These are phyloP conservation scores for Heteromeles arbutifolia DNA, from an alignment of 306 rosid genomes.

Conservation along the genomic window DNA sequence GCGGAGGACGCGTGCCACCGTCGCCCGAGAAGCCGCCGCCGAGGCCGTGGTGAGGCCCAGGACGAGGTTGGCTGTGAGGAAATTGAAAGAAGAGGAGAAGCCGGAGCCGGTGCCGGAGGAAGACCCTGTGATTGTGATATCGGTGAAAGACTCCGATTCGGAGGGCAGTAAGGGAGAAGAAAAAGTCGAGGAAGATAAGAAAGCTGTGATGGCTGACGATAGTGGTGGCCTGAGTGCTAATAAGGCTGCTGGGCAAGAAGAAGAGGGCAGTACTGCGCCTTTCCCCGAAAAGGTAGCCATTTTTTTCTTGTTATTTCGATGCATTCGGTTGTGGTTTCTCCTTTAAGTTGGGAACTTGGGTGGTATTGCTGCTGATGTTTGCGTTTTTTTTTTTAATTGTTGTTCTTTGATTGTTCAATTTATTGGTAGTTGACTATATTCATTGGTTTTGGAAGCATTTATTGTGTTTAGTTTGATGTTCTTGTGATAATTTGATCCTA, in stretches of 20 bases:
- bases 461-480: background rate
- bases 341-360: background rate
- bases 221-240: conserved; percentile 91
- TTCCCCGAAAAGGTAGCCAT: conserved; percentile 75
- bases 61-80: conserved; percentile 50
- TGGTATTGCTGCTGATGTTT: background rate
- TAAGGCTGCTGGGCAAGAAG: conserved; percentile 69
- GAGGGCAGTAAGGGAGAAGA: conserved; percentile 21
- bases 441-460: background rate
- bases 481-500: background rate
- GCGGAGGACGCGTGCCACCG: conserved; percentile 65
- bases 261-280: conserved; percentile 74
- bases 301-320: background rate
- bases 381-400: background rate
- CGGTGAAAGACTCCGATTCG: conserved; percentile 40
- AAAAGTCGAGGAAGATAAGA: conserved; percentile 15
- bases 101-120: conserved; percentile 7
- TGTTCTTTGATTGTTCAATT: background rate
- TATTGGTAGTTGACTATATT: background rate
- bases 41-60: conserved; percentile 49
- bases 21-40: conserved; percentile 48
- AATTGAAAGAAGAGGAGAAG: conserved; percentile 20
- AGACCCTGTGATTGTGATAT: conserved; percentile 43
- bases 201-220: conserved; percentile 67
- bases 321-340: background rate